Evolutionary conservation across 192 early-diverging fungal genomes (phyloP).

Genomic region (Umbelopsis ramanniana): DNA sequence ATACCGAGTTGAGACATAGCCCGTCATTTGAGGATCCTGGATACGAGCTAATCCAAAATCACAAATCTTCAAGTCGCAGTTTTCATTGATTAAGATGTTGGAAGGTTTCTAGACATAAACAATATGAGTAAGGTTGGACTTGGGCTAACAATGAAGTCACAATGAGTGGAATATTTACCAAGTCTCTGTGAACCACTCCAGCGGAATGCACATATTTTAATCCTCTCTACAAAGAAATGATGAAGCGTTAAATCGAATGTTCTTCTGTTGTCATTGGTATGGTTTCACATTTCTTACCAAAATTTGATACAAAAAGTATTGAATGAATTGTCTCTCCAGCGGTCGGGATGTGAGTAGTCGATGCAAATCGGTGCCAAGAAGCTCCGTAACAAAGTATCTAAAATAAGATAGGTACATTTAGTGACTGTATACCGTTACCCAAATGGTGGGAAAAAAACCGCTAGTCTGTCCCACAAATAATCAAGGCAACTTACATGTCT

Average conservation of each 20-base stretch:
- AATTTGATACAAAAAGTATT: slow-evolving; percentile 99
- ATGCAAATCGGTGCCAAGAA: slow-evolving; percentile 95
- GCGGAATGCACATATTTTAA: slow-evolving; percentile 95
- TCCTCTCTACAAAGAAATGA: slow-evolving; percentile 56
- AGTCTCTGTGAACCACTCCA: slow-evolving; percentile 93
- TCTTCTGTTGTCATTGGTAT: too few species aligned
- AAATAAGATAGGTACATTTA: neutral
- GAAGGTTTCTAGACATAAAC: slow-evolving; percentile 72
- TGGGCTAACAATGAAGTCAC: neutral
- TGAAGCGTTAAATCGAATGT: neutral
- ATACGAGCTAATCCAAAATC: slow-evolving; percentile 97
- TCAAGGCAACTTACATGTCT: slow-evolving; percentile 70
- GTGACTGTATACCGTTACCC: too few species aligned
- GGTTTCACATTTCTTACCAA: slow-evolving; percentile 52
- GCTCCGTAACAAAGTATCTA: slow-evolving; percentile 95
- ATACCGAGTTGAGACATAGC: slow-evolving; percentile 98
- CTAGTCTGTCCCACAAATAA: too few species aligned
- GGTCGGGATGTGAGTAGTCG: slow-evolving; percentile 87
- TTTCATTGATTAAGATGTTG: slow-evolving; percentile 96
- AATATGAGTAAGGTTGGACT: neutral
- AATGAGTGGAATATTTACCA: slow-evolving; percentile 51
- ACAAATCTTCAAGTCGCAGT: slow-evolving; percentile 98
- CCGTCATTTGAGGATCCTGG: slow-evolving; percentile 96
- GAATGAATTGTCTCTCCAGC: slow-evolving; percentile 92
- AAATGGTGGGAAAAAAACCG: too few species aligned